phyloP scores from a whole-genome alignment of 2,329 filamentous ascomycete species.

The Cordyceps militaris region DNA sequence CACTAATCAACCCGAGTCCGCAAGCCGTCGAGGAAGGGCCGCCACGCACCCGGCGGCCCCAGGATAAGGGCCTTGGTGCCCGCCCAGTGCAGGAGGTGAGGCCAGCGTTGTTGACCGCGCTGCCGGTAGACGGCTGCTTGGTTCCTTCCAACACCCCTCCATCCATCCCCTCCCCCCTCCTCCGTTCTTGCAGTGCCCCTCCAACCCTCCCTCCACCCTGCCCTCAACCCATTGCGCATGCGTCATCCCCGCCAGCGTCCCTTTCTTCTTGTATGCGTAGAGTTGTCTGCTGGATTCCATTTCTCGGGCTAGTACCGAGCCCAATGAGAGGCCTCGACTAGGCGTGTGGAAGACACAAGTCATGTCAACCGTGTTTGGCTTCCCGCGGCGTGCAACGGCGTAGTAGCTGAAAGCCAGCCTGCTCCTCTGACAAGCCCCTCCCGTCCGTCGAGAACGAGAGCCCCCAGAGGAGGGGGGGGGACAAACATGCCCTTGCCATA shows the following conservation, averaged over 20 bases:
- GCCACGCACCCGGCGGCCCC: not conserved
- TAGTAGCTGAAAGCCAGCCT: not conserved
- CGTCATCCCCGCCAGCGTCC: slow-evolving; percentile 1
- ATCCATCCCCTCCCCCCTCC: not conserved
- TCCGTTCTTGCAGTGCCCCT: not conserved
- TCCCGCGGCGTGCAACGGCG: not conserved
- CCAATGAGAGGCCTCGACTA: not conserved
- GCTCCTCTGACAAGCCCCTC: not conserved
- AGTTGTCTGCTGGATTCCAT: not conserved
- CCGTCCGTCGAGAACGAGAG: not conserved
- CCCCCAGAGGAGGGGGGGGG: not conserved
- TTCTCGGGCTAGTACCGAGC: not conserved
- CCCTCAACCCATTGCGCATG: slow-evolving; percentile 10
- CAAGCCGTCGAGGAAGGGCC: slow-evolving; percentile 1
- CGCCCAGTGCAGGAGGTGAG: not conserved
- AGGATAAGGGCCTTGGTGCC: not conserved
- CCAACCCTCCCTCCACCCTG: not conserved
- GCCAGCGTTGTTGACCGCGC: too few species aligned
- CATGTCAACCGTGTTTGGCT: not conserved
- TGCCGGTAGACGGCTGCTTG: not conserved
- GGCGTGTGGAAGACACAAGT: not conserved
- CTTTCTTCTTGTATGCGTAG: not conserved
- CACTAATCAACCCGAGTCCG: not conserved
- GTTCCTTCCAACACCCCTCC: not conserved
- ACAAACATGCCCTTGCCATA: not conserved